Percentiles rank a stretch among this genome's conserved stretches.
Conservation (phyloP, 495 filamentous ascomycete genomes). For the Eremomyces bilateralis region DNA sequence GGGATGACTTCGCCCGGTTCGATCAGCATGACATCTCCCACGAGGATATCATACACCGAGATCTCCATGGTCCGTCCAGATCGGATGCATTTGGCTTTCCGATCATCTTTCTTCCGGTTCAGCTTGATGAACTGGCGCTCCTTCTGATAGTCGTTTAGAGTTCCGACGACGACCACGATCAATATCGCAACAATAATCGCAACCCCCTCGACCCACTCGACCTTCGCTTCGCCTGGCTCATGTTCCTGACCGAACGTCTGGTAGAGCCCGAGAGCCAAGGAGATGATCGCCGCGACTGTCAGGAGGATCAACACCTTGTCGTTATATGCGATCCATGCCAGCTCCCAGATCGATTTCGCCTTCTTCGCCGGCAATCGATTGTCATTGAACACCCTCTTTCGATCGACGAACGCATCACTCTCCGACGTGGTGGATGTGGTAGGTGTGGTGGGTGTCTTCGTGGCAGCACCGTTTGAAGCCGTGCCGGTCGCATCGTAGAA, state of each 20-base stretch:
- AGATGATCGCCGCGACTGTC: slow-evolving; percentile 50
- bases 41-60: slow-evolving; percentile 48
- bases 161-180: slow-evolving; percentile 55
- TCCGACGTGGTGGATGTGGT: not conserved
- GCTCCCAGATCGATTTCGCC: slow-evolving; percentile 43
- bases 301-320: slow-evolving; percentile 66
- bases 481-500: slow-evolving; percentile 32
- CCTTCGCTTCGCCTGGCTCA: slow-evolving; percentile 19
- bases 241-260: slow-evolving; percentile 31
- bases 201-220: slow-evolving; percentile 66
- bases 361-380: slow-evolving; percentile 58
- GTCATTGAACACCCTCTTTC: slow-evolving; percentile 49
- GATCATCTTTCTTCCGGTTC: slow-evolving; percentile 63
- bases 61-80: slow-evolving; percentile 53
- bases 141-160: slow-evolving; percentile 59
- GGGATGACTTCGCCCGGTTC: slow-evolving; percentile 59
- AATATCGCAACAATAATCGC: slow-evolving; percentile 57
- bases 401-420: slow-evolving; percentile 29
- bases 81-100: slow-evolving; percentile 52
- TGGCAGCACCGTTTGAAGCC: not conserved
- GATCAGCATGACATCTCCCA: slow-evolving; percentile 50
- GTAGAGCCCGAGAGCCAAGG: slow-evolving; percentile 51
- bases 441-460: not conserved
- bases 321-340: slow-evolving; percentile 75
- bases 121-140: slow-evolving; percentile 60